Base-by-base conservation (phyloP, 225 moss, liverwort and hornwort species). In the Straminergon stramineum region DNA sequence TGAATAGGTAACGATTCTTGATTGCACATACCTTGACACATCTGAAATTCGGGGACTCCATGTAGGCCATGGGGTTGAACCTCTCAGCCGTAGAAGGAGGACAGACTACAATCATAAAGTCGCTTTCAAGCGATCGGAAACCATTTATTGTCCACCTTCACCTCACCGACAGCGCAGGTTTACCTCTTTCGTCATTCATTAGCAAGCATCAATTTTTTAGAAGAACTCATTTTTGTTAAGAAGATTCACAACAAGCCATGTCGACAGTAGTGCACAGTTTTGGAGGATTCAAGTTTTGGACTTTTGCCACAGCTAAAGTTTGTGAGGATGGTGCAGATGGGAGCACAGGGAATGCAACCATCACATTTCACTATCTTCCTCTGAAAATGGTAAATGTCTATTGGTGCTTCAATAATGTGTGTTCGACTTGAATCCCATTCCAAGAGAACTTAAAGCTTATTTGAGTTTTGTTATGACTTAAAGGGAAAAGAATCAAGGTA, bases 331-430 rank as follows among this genome's bases (percentile, higher is more conserved):
- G 68, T 91, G 90, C 91, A 94, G 92, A 88, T 28, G 82, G 80
- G 81, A 87, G 86, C 69, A 86, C 63, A 81, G 92, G 91, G 66
- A 93, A 89, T 69, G 94, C 91, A n/a, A 90, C 89, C 62, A 93
- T 94, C 81, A 92, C 91, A 65, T 93, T 93, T 76, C 92, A 93
- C 77, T 94, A 94, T 74, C 90, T 93, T 87, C 94, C 93, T 79
- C 67, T 93, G 78, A 90, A 75, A 82, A 93, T 89, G 93, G 94
- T 94, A 94, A 57, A 35, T 31, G 41, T 71, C 43, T 77, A 56
- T 61, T 23, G 32, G 48, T 66, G 63, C 85, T 73, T 66, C 82
- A 32, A 12, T 82, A 82, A 15, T 75, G 61, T 62, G 56, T 66
- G 15, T 41, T 51, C 6, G 53, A 52, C 55, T 79, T 66, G 7